These are phyloP conservation scores for Steccherinum ochraceum DNA, from an alignment of 768 basidiomycete species.

Conservation along the genomic window DNA sequence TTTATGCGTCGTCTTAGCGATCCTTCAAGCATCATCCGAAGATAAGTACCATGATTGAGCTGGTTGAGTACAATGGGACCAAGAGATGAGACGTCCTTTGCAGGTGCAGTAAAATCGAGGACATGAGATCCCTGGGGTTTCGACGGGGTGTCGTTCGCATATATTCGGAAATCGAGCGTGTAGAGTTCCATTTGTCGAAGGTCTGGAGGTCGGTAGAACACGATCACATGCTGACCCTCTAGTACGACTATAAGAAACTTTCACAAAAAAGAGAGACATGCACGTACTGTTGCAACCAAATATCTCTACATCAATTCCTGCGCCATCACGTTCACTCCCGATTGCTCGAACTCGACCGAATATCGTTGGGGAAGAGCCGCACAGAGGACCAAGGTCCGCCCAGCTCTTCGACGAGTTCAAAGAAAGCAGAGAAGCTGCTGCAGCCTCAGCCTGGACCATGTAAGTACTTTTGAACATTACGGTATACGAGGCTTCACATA, in stretches of 20 bases:
- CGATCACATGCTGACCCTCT: background rate
- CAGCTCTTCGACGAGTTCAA: background rate
- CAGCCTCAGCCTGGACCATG: background rate
- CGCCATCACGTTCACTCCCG: background rate
- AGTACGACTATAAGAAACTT: background rate
- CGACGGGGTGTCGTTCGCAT: background rate
- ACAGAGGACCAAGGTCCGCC: background rate
- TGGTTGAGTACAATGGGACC: background rate
- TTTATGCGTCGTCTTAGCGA: no score
- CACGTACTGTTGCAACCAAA: background rate
- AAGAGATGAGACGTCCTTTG: background rate
- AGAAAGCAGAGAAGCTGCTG: background rate
- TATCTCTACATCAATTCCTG: background rate
- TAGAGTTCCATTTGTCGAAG: conserved; percentile 59
- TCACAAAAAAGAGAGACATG: background rate
- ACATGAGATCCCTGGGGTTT: background rate
- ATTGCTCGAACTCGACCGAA: background rate
- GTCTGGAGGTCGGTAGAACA: conserved; percentile 45
- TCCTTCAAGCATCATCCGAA: background rate
- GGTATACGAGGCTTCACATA: background rate
- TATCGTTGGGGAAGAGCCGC: background rate
- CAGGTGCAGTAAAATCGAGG: background rate
- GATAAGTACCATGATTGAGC: background rate
- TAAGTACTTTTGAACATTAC: background rate
- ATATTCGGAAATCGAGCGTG: conserved; percentile 26